Evolutionary conservation across 352 stramenopile genomes (phyloP), one percentile per base, ranked within the genome.

Genomic region (Phytophthora sojae): DNA sequence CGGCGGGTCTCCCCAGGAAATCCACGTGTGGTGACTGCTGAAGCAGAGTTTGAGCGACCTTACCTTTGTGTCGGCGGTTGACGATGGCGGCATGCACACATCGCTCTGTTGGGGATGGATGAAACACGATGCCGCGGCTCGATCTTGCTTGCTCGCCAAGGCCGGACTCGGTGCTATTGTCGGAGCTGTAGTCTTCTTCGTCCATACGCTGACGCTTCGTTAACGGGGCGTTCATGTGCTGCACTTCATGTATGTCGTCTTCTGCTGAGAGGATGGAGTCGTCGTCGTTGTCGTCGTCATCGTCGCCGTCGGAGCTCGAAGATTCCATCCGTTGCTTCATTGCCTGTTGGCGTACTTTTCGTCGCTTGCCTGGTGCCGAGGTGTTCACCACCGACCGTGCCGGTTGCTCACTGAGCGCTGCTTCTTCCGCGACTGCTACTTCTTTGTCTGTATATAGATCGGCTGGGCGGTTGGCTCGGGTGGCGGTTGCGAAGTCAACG

Each of bases 31-130:
- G 19, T 19, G 45, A 65, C 49, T 62, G 60, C 15, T 66, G 57
- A 57, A 74, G 54, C 14, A 69, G 44, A 3, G 49, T 65, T 58
- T 74, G 60, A 58, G 60, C 3, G 1, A 47, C 11, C 54, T 62
- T 74, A 74, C 60, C 67, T 62, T 11, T 62, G 9, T 74, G 53
- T 0, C 29, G 30, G 1, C 23, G 12, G 6, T 61, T 29, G 6
- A 69, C 35, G 0, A 74, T 60, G 2, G 55, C 39, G 1, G 37
- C 23, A 29, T 62, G 67, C 2, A 74, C 47, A 15, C 57, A 57
- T 26, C 55, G 55, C 14, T 70, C 47, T 1, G 55, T 60, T 23
- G 47, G 63, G 1, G 55, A 64, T 0, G 63, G 47, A 47, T 57
- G 45, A 26, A 70, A 70, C 0, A 60, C 21, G 9, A 70, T 64